Conservation (phyloP, 495 filamentous ascomycete genomes). For the Daldinia decipiens region DNA sequence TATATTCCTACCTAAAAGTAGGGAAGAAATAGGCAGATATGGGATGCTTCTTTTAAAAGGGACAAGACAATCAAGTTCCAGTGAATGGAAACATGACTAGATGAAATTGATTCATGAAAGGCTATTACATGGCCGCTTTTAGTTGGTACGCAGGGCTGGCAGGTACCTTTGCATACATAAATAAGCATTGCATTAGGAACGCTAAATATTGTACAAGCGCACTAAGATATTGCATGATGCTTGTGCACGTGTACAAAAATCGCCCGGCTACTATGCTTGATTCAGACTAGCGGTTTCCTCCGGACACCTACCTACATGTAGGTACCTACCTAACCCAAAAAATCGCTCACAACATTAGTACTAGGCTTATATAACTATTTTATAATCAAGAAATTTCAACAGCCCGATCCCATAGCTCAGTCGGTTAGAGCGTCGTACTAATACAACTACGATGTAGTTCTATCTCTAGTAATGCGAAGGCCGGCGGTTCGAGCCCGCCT, state of each 20-base stretch:
- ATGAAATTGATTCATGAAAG: background rate
- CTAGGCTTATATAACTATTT: too few relatives aligned
- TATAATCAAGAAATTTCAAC: background rate
- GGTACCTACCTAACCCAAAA: too few relatives aligned
- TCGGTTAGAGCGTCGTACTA: slow-evolving; percentile 6
- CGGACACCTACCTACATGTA: background rate
- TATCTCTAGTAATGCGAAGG: background rate
- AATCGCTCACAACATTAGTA: background rate
- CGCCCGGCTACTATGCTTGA: background rate
- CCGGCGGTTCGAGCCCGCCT: slow-evolving; percentile 8
- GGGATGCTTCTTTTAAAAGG: slow-evolving; percentile 15
- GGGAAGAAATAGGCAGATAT: slow-evolving; percentile 31
- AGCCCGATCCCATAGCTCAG: background rate
- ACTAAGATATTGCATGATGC: slow-evolving; percentile 13
- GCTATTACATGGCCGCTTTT: slow-evolving; percentile 41
- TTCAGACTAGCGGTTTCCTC: background rate
- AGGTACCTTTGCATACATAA: slow-evolving; percentile 15
- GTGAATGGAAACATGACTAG: slow-evolving; percentile 17
- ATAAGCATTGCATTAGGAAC: slow-evolving; percentile 6
- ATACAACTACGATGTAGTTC: background rate
- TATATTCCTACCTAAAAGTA: background rate
- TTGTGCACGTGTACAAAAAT: slow-evolving; percentile 1
- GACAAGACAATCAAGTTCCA: slow-evolving; percentile 14
- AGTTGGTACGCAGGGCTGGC: background rate
- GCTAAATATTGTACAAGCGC: slow-evolving; percentile 18